These are phyloP conservation scores for Polyporus tsugae DNA, from an alignment of 1,284 basidiomycete species.

Conservation along the genomic window DNA sequence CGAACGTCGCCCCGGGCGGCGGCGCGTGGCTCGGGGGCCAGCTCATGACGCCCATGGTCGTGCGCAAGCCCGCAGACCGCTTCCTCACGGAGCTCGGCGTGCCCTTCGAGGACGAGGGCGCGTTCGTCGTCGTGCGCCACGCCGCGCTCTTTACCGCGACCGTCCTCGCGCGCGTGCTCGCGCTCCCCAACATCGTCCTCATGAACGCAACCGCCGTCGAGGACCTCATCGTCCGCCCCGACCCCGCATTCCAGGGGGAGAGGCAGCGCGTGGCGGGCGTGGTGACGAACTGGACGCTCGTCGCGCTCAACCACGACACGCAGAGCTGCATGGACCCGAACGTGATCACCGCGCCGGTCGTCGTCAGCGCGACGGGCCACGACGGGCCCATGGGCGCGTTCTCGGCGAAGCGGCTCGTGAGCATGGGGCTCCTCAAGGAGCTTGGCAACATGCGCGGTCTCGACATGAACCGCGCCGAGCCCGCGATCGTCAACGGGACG, in stretches of 20 bases:
- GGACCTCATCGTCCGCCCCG: conserved; percentile 75
- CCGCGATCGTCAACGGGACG: conserved; percentile 80
- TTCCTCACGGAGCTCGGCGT: conserved; percentile 81
- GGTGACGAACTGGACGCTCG: conserved; percentile 88
- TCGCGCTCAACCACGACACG: conserved; percentile 83
- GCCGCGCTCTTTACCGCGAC: conserved; percentile 87
- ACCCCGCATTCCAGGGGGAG: conserved; percentile 52
- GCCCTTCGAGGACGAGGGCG: conserved; percentile 84
- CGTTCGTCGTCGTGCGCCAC: conserved; percentile 84
- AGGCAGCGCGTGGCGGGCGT: conserved; percentile 81
- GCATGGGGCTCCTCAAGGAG: conserved; percentile 78
- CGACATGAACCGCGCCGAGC: conserved; percentile 83
- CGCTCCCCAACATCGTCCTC: conserved; percentile 77
- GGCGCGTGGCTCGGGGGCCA: conserved; percentile 86
- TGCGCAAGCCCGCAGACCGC: conserved; percentile 83
- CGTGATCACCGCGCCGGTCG: conserved; percentile 83
- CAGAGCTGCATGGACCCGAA: conserved; percentile 91
- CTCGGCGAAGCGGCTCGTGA: conserved; percentile 84
- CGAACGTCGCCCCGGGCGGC: conserved; percentile 83
- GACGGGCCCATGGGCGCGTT: conserved; percentile 91
- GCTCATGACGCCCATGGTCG: conserved; percentile 88
- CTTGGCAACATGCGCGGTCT: conserved; percentile 85
- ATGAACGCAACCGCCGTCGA: conserved; percentile 84
- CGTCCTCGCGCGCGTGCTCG: conserved; percentile 76
- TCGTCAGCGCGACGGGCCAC: conserved; percentile 74